phyloP scores from a whole-genome alignment of 2,329 filamentous ascomycete species.

The Teratosphaeriaceae sp. region DNA sequence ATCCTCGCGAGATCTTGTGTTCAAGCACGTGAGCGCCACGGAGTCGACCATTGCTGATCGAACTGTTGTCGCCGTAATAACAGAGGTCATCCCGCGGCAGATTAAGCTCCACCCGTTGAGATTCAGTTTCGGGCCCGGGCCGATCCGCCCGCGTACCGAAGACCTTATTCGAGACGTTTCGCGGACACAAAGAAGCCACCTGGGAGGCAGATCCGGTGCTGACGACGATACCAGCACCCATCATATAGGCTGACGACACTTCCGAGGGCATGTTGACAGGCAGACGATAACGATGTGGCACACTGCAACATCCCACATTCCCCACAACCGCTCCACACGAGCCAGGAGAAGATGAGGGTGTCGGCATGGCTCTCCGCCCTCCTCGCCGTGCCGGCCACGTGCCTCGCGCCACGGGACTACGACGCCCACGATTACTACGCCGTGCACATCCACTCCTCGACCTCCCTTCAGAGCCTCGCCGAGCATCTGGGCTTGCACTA shows the following conservation, averaged over 20 bases:
- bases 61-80: too few relatives aligned
- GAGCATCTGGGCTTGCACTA: constrained; percentile 66
- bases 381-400: neutral
- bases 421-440: constrained; percentile 87
- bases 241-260: too few relatives aligned
- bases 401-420: constrained; percentile 41
- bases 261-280: neutral
- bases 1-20: too few relatives aligned
- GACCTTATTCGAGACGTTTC: neutral
- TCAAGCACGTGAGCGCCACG: too few relatives aligned
- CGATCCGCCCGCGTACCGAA: neutral
- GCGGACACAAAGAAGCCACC: neutral
- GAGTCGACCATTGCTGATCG: too few relatives aligned
- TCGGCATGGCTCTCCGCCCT: neutral
- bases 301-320: too few relatives aligned
- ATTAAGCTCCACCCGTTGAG: neutral
- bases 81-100: too few relatives aligned
- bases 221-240: too few relatives aligned
- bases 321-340: neutral
- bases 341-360: constrained; percentile 5
- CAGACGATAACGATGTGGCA: neutral
- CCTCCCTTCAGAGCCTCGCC: constrained; percentile 64
- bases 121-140: too few relatives aligned
- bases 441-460: constrained; percentile 65
- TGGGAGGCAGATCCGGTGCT: too few relatives aligned